Evolutionary conservation across 805 yeast genomes (phyloP).

Genomic region (Nakazawaea holstii): DNA sequence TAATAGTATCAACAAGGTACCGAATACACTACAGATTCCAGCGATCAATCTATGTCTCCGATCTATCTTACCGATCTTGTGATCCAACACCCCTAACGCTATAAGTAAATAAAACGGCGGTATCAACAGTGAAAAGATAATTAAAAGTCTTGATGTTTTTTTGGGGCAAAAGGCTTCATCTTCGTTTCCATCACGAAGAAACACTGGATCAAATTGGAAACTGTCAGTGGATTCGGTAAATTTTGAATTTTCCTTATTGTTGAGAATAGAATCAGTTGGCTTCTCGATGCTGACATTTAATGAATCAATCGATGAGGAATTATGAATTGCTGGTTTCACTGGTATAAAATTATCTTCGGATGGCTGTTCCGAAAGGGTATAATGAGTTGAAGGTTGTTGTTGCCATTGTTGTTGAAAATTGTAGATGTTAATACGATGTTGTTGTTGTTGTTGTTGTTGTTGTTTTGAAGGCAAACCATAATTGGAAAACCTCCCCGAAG

Average conservation of each 20-base stretch:
- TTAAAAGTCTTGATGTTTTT: not conserved
- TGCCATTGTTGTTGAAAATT: not conserved
- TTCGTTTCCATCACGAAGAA: not conserved
- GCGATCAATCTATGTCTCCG: conserved; percentile 3
- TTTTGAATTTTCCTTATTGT: not conserved
- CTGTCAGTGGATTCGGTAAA: not conserved
- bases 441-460: not conserved
- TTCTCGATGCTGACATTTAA: too few relatives aligned
- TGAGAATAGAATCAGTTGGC: not conserved
- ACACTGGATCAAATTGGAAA: not conserved
- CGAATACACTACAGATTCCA: not conserved
- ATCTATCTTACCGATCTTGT: not conserved
- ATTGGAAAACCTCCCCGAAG: not conserved
- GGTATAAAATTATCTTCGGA: not conserved
- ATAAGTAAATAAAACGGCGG: conserved; percentile 10
- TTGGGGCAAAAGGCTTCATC: not conserved
- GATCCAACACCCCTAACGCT: conserved; percentile 4
- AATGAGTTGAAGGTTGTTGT: not conserved
- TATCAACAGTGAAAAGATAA: conserved; percentile 4
- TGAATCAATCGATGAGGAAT: too few relatives aligned
- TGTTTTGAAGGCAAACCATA: too few relatives aligned
- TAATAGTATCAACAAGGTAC: conserved; percentile 1
- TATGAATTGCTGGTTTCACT: not conserved
- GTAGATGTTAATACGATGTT: not conserved
- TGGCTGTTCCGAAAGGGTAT: not conserved